Base-by-base conservation (phyloP, 2,329 filamentous ascomycete species). In the Clonostachys rhizophaga region DNA sequence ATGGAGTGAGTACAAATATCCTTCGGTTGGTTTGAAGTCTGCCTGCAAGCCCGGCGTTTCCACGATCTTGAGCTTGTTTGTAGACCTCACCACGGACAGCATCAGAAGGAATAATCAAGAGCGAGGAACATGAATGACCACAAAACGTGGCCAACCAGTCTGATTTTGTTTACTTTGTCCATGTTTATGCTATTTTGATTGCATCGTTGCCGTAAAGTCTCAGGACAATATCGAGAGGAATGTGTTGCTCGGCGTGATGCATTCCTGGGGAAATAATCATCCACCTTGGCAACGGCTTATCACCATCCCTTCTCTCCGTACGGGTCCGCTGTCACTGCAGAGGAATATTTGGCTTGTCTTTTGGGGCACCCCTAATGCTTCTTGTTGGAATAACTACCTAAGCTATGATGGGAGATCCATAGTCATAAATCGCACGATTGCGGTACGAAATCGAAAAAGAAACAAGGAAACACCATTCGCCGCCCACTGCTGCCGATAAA, bases 171-270 rank as follows among this genome's bases (percentile, higher is more conserved):
- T n/a, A 14, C 39, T n/a, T 20, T 12, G 16, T 24, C 39, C 43
- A 42, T 50, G 44, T 46, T 47, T 42, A 43, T 47, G 37, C 30
- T 9, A 13, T n/a, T 16, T 40, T 35, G 42, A 36, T 46, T 43
- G 14, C 45, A 42, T 18, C 37, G 35, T 17, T 30, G 37, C 58
- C 57, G 52, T 46, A 58, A 43, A 54, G 58, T 59, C 53, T 59
- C 53, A 60, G 47, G 52, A 44, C 58, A 58, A 60, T 58, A 54
- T 57, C 46, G 47, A 47, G 45, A 61, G 66, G 66, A 69, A 69
- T 69, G 66, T 59, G 66, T 69, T 67, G 65, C 61, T 51, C 54
- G 46, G 56, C 51, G 58, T 58, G 49, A 61, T 52, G 51, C 66
- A 69, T 69, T 69, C 66, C 66, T 43, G 24, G 24, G 24, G 24